Evolutionary conservation across 2,329 filamentous ascomycete genomes (phyloP).

Genomic region (Hypoxylon sp.): DNA sequence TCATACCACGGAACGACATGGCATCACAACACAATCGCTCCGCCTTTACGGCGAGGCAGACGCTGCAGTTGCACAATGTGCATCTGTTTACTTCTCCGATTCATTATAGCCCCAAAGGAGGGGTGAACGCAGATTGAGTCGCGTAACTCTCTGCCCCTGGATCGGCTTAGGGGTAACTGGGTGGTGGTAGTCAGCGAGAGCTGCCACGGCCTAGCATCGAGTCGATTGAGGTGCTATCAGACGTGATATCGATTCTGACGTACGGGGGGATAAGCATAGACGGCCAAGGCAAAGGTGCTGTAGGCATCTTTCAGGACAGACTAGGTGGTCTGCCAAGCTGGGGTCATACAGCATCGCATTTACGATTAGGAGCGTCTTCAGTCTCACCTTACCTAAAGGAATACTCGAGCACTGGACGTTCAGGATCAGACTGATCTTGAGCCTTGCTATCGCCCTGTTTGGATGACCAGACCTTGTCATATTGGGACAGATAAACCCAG

Average conservation of each 20-base stretch:
- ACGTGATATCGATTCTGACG: neutral
- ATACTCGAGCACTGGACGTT: neutral
- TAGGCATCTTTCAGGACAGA: neutral
- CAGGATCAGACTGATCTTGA: neutral
- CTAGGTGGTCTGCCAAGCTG: neutral
- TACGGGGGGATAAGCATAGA: constrained; percentile 2
- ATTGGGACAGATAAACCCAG: neutral
- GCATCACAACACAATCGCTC: constrained; percentile 20
- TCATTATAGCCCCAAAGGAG: constrained; percentile 59
- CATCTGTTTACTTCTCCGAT: constrained; percentile 23
- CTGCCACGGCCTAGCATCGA: constrained; percentile 19
- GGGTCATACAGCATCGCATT: neutral
- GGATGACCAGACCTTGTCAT: neutral
- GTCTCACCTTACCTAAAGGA: constrained; percentile 1
- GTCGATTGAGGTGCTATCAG: constrained; percentile 18
- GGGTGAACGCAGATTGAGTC: constrained; percentile 56
- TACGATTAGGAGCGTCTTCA: neutral
- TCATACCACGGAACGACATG: constrained; percentile 36
- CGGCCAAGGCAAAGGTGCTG: neutral
- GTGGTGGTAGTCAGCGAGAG: constrained; percentile 20
- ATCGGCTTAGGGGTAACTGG: constrained; percentile 32
- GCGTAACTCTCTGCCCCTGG: constrained; percentile 38
- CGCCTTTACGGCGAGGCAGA: constrained; percentile 32
- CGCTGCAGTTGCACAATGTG: constrained; percentile 34
- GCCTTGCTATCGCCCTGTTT: neutral